Conservation (phyloP, 2,329 filamentous ascomycete species). For the Penicillium frequentans region DNA sequence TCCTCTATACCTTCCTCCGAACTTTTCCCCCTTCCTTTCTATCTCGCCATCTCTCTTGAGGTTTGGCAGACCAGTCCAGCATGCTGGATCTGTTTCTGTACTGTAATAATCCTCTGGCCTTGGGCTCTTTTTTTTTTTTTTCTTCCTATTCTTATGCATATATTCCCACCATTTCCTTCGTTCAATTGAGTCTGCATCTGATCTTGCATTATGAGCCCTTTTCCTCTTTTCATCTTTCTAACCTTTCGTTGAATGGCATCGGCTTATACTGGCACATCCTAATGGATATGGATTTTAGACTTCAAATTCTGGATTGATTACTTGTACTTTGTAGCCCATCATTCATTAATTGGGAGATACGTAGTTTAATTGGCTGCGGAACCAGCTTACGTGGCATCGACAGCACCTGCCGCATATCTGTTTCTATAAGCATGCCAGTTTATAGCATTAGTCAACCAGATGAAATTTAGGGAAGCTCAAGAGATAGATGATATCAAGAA, state of each 20-base stretch:
- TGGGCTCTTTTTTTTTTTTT: not conserved
- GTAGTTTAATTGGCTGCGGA: not conserved
- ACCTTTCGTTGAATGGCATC: slow-evolving; percentile 4
- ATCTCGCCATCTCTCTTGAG: not conserved
- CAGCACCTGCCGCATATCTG: not conserved
- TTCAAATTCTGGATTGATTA: not conserved
- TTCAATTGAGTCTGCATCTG: slow-evolving; percentile 13
- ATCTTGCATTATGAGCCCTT: slow-evolving; percentile 17
- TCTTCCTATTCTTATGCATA: slow-evolving; percentile 17
- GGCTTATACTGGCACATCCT: slow-evolving; percentile 2
- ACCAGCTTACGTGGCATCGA: too few relatives aligned
- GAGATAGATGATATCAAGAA: too few relatives aligned
- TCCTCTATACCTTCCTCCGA: slow-evolving; percentile 1
- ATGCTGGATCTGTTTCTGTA: slow-evolving; percentile 12
- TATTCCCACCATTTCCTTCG: slow-evolving; percentile 9
- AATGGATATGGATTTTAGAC: slow-evolving; percentile 5
- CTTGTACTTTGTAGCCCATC: not conserved
- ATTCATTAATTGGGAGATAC: not conserved
- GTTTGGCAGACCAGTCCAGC: slow-evolving; percentile 2
- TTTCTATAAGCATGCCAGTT: not conserved
- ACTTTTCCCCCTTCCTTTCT: not conserved
- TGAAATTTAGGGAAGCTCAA: too few relatives aligned
- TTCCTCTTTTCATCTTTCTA: not conserved
- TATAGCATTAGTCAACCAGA: not conserved
- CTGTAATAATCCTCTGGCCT: slow-evolving; percentile 16